Conservation (phyloP, 2,329 filamentous ascomycete genomes). For the Pyrenophora graminea region DNA sequence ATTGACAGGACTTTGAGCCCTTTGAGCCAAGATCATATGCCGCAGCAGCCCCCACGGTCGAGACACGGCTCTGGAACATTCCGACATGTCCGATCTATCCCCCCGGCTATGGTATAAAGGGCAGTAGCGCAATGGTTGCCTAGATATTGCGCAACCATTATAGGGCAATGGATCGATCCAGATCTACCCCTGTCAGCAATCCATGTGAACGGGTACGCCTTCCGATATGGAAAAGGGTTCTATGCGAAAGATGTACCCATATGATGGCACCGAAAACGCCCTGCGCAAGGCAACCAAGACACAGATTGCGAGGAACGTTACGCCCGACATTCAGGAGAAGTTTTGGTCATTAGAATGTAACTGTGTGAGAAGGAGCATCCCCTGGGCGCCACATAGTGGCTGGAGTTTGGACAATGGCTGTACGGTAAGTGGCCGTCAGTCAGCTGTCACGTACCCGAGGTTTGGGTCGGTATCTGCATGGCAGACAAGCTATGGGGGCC, state of each 20-base stretch:
- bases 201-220: slow-evolving; percentile 8
- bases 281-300: slow-evolving; percentile 28
- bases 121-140: slow-evolving; percentile 5
- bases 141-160: slow-evolving; percentile 3
- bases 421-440: slow-evolving; percentile 1
- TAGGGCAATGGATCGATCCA: slow-evolving; percentile 12
- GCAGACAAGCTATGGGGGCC: background rate
- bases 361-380: background rate
- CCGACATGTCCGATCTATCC: too few species aligned
- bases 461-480: slow-evolving; percentile 12
- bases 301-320: background rate
- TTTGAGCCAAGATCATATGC: too few species aligned
- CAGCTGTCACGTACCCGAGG: slow-evolving; percentile 12
- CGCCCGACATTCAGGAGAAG: background rate
- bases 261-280: slow-evolving; percentile 2
- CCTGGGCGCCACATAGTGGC: slow-evolving; percentile 10
- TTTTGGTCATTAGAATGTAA: background rate
- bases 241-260: background rate
- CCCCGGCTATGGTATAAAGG: too few species aligned
- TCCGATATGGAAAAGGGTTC: background rate
- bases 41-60: too few species aligned
- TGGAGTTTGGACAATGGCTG: slow-evolving; percentile 7
- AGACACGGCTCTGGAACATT: too few species aligned
- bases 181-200: slow-evolving; percentile 9
- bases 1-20: too few species aligned